Evolutionary conservation across 495 filamentous ascomycete genomes (phyloP), one percentile per base, ranked within the genome.

Genomic region (Neurospora sp.): DNA sequence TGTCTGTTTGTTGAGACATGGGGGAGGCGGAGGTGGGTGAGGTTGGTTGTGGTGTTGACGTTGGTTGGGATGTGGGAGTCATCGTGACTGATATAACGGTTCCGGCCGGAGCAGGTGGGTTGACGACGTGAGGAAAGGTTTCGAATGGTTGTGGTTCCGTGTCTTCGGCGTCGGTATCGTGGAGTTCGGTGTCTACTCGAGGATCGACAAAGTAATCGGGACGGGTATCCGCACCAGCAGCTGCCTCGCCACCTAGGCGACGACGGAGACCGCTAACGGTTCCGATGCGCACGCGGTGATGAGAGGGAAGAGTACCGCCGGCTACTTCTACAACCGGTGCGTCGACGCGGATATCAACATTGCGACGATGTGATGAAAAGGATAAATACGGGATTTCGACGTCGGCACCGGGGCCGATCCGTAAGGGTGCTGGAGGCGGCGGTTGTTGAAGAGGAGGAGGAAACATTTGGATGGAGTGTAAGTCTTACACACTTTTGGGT

Each of bases 1-100:
- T 78, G 31, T 75, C 74, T 20, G 70, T 77, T 74, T 77, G 70
- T 23, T 70, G 71, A 54, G 75, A 73, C 20, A 74, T 74, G 39
- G 74, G 74, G 37, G 76, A 72, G 6, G 81, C 76, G 35, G 77
- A 75, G 70, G 81, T 78, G 42, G 81, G 76, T 39, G 82, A 70
- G 27, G 79, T 35, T 11, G 78, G 70, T 20, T 70, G 37, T 18
- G 54, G 37, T 10, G 72, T 54, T 40, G 69, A 39, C 20, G 70
- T 70, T 27, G 72, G 20, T 59, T 27, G 48, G 3, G 72, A 66
- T 27, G 74, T 12, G 5, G 73, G 70, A 35, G 83, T 75, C 72
- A 81, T 77, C 70, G 78, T 77, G 72, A 78, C 69, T 23, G 75
- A 42, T 71, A 81, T 70, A 74, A 74, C 46, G 62, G 31, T 23